Evolutionary conservation across 169 alveolate species (phyloP), one percentile per base, ranked within the genome.

Genomic region (Cryptosporidium andersoni): DNA sequence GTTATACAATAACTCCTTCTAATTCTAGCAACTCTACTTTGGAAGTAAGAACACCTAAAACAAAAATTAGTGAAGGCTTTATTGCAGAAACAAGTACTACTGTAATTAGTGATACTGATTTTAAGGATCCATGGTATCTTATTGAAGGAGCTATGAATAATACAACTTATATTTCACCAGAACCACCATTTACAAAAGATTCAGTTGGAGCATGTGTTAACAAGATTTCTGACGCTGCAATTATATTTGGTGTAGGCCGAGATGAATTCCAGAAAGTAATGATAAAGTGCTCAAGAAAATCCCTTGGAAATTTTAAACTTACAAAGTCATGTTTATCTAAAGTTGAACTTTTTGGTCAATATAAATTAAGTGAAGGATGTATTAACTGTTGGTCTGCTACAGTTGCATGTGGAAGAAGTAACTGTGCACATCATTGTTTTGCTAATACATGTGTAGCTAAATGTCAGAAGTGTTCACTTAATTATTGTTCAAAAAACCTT

Each of bases 351-450:
- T 60, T 43, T 42, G 85, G 85, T 47, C 39, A n/a, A n/a, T n/a
- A 39, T 4, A 43, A 4, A 2, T 6, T 74, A 6, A 58, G 74
- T 1, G 63, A 42, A 12, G 48, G 60, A n/a, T 74, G 85, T 16
- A 74, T 48, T 60, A 51, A 58, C 48, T 74, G 85, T 58, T 74
- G 85, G 85, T 60, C 85, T 12, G 60, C 42, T 25, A 74, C 85
- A 43, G 85, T 68, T 25, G 74, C 55, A 6, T 74, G 85, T 58
- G 85, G 85, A 34, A 68, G 55, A 1, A 74, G 60, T 45, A 66
- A 74, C 36, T 74, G 85, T 37, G 68, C 85, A 34, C 52, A 51
- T 39, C 85, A 74, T 14, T 74, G 85, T 42, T 53, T 74, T 12
- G 55, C 60, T 51, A 74, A 39, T 45, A 74, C 85, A 39, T 74